Evolutionary conservation across 257 asterid genomes (phyloP), one percentile per base, ranked within the genome.

Genomic region (Solanum megistacrolobum): DNA sequence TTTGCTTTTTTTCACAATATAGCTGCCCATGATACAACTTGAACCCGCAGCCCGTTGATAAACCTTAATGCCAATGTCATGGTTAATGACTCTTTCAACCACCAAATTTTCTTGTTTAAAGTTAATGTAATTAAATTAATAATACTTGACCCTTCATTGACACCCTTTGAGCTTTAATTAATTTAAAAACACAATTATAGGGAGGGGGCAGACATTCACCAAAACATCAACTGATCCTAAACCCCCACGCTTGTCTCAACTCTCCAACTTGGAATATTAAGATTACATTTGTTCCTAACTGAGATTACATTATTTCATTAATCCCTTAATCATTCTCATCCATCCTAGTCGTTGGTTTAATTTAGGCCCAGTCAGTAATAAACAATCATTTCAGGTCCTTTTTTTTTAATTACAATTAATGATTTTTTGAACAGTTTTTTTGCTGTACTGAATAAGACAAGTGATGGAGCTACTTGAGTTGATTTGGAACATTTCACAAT

Each of bases 241-340:
- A 87, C 83, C 86, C 87, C 86, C 89, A 90, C 90, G 91, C 88
- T 81, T 89, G 87, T 87, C 91, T 55, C 86, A 76, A 85, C 75
- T 62, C 71, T 83, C 75, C 79, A 85, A 85, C 88, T 90, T 85
- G 88, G 84, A 66, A 83, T 78, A 87, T 87, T 69, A 52, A 34
- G 38, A 48, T 23, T 73, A 12, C 78, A 62, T 69, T 81, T 32
- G 58, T 52, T 71, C 83, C 87, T 68, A 79, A 55, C 68, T 52
- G 39, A 87, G 34, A 60, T 43, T 43, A 85, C 89, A 89, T 39
- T 79, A 79, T 85, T 52, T 87, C 66, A 84, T 78, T 88, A 87
- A 75, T 20, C 27, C 41, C 16, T 5, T 23, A 36, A 60, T 87
- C 87, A 66, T 85, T 48, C 69, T 82, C 11, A 29, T 48, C 41